Conservation (phyloP, 345 rosid species). For the Hibiscus trionum region DNA sequence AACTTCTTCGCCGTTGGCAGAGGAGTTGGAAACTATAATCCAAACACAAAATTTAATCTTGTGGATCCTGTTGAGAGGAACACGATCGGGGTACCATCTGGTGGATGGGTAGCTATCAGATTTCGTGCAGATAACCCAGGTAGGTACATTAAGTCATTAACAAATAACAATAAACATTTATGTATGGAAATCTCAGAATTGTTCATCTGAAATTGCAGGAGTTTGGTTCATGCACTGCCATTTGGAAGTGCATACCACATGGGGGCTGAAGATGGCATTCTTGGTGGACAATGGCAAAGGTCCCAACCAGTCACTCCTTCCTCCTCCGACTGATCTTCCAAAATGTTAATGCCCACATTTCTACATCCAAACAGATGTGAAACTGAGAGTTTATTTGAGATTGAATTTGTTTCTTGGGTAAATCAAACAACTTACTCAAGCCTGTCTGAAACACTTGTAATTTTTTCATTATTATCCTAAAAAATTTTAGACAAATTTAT, state of each 20-base stretch:
- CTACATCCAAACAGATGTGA: background rate
- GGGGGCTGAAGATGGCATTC: slow-evolving; percentile 99
- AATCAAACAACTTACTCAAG: slow-evolving; percentile 20
- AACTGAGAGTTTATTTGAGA: background rate
- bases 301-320: slow-evolving; percentile 67
- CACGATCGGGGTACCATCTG: slow-evolving; percentile 83
- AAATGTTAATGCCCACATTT: slow-evolving; percentile 41
- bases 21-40: slow-evolving; percentile 73
- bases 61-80: slow-evolving; percentile 93
- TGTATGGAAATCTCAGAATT: background rate
- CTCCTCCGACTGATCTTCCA: slow-evolving; percentile 91
- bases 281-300: slow-evolving; percentile 91
- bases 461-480: too few relatives aligned
- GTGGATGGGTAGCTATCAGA: slow-evolving; percentile 89
- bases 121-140: slow-evolving; percentile 94
- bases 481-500: too few relatives aligned
- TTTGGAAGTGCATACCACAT: slow-evolving; percentile 90
- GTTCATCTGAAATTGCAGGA: slow-evolving; percentile 29
- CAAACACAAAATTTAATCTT: slow-evolving; percentile 63
- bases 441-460: slow-evolving; percentile 4
- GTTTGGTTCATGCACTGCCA: slow-evolving; percentile 99
- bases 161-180: background rate
- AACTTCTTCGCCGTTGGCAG: slow-evolving; percentile 72
- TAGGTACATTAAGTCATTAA: slow-evolving; percentile 37
- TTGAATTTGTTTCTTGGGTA: slow-evolving; percentile 18